Conservation (phyloP, 2,329 filamentous ascomycete species). For the Fusarium keratoplasticum region DNA sequence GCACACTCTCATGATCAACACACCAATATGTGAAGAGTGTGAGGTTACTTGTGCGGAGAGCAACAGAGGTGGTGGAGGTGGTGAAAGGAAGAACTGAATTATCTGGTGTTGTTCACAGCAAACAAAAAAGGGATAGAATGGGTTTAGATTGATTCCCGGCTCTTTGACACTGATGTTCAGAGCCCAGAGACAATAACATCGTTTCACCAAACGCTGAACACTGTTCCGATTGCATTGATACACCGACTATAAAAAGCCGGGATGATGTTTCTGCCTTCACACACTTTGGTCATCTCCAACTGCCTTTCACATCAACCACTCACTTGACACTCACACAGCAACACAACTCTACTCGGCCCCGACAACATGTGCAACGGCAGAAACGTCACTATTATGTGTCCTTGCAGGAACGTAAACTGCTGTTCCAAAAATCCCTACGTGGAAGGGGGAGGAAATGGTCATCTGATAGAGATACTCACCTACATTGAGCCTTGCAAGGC, state of each 20-base stretch:
- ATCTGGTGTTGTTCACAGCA: background rate
- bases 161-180: background rate
- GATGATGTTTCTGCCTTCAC: too few species aligned
- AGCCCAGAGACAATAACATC: background rate
- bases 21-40: conserved; percentile 29
- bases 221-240: background rate
- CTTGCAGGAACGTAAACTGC: background rate
- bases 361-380: background rate
- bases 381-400: background rate
- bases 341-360: background rate
- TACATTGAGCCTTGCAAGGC: background rate
- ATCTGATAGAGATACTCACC: background rate
- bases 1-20: conserved; percentile 34
- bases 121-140: background rate
- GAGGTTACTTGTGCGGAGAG: conserved; percentile 20
- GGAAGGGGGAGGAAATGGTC: background rate
- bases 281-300: background rate
- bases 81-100: conserved; percentile 9
- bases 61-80: background rate
- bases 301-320: background rate
- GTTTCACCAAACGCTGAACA: background rate
- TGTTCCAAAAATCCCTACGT: background rate
- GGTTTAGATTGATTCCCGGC: background rate
- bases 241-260: background rate
- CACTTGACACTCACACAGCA: background rate